Percentiles rank a stretch among this genome's conserved stretches.
These are phyloP conservation scores for Fragaria vesca DNA, from an alignment of 306 rosid species.

Conservation along the genomic window DNA sequence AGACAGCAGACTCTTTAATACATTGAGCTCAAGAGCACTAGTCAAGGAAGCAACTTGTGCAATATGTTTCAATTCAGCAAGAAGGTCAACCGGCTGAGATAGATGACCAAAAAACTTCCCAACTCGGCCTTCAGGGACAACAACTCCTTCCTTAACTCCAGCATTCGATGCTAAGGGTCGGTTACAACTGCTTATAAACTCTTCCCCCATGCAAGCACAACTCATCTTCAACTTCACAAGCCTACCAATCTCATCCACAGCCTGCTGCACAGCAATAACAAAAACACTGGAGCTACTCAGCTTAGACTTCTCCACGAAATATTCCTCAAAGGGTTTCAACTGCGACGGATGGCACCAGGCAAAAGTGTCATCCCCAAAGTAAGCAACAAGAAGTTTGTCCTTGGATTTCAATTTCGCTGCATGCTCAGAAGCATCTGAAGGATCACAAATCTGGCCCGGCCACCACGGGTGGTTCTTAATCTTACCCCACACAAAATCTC, in stretches of 20 bases:
- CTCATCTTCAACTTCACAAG: conserved; percentile 50
- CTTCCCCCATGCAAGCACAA: conserved; percentile 25
- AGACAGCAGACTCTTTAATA: conserved; percentile 50
- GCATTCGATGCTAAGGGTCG: conserved; percentile 38
- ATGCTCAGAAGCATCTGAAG: conserved; percentile 49
- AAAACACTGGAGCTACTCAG: conserved; percentile 48
- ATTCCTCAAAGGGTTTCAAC: conserved; percentile 63
- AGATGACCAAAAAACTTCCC: conserved; percentile 36
- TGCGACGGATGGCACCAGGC: conserved; percentile 84
- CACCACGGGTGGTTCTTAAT: conserved; percentile 77
- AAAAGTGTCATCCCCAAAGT: conserved; percentile 72
- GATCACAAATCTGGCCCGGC: conserved; percentile 73
- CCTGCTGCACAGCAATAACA: conserved; percentile 59
- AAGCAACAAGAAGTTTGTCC: conserved; percentile 52
- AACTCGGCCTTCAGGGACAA: conserved; percentile 49
- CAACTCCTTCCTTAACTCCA: conserved; percentile 64
- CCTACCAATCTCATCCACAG: conserved; percentile 55
- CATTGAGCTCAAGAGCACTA: conserved; percentile 46
- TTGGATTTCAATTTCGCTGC: conserved; percentile 54
- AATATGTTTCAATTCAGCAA: conserved; percentile 50
- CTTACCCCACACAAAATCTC: conserved; percentile 86
- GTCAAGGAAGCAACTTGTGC: conserved; percentile 23
- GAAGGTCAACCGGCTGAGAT: conserved; percentile 43
- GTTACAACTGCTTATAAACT: conserved; percentile 21
- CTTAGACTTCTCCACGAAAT: conserved; percentile 54